phyloP scores from a whole-genome alignment of 305 asterid species.

The Fraxinus dipetala region DNA sequence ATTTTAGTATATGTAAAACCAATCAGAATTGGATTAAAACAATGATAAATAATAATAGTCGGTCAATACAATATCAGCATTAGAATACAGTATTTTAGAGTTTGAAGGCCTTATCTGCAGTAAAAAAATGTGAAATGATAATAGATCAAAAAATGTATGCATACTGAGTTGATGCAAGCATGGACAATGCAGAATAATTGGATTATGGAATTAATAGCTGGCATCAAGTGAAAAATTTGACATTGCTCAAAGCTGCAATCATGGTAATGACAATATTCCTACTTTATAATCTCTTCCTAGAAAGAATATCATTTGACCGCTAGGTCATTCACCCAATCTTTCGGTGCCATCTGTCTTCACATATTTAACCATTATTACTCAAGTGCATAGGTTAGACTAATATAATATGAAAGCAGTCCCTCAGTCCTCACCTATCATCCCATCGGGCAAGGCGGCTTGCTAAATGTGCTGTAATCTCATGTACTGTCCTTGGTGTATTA shows the following conservation, averaged over 20 bases:
- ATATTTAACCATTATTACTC: slow-evolving; percentile 13
- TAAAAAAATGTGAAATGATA: neutral
- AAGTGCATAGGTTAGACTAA: slow-evolving; percentile 7
- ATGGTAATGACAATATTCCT: neutral
- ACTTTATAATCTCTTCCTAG: neutral
- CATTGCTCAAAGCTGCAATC: slow-evolving; percentile 1
- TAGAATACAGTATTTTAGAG: neutral
- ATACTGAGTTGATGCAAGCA: neutral
- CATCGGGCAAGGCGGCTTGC: slow-evolving; percentile 91
- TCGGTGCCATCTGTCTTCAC: neutral
- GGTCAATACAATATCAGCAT: neutral
- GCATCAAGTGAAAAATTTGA: neutral
- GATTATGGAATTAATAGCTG: neutral
- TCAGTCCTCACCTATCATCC: slow-evolving; percentile 83
- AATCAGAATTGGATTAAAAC: neutral
- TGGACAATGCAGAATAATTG: neutral
- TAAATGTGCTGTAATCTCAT: slow-evolving; percentile 72
- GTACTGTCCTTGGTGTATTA: slow-evolving; percentile 73
- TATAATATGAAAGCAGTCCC: slow-evolving; percentile 6
- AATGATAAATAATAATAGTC: neutral
- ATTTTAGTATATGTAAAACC: slow-evolving; percentile 10
- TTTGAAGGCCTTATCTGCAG: neutral
- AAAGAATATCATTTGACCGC: neutral
- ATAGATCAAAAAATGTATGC: neutral
- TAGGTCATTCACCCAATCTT: neutral